Evolutionary conservation across 164 flowering plant species (phyloP).

Genomic region (Platanus orientalis): DNA sequence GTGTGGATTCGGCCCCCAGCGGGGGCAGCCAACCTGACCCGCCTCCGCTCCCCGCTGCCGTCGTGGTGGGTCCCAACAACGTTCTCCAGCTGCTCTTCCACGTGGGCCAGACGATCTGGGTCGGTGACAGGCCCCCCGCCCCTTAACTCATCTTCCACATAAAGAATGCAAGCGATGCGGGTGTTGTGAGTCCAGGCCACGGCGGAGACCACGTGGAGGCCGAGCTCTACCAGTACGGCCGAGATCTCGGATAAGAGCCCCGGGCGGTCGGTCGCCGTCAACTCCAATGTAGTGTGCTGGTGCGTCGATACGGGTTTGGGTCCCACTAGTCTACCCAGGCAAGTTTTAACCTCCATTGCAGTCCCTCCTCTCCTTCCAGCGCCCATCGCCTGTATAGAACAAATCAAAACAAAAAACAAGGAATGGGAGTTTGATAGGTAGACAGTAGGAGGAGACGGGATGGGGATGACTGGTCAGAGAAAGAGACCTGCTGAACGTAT

Average conservation of each 20-base stretch:
- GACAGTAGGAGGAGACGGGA: too few species aligned
- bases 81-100: conserved; percentile 59
- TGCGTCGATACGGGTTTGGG: conserved; percentile 33
- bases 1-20: conserved; percentile 49
- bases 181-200: conserved; percentile 82
- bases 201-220: conserved; percentile 60
- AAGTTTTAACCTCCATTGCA: conserved; percentile 15
- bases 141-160: conserved; percentile 42
- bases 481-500: conserved; percentile 69
- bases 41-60: conserved; percentile 36
- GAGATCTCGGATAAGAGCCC: conserved; percentile 77
- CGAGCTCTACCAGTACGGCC: conserved; percentile 58
- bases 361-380: conserved; percentile 29
- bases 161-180: conserved; percentile 63
- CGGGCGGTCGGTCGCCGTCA: conserved; percentile 62
- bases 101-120: conserved; percentile 30
- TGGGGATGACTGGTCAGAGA: too few species aligned
- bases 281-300: conserved; percentile 53
- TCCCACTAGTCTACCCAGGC: conserved; percentile 25
- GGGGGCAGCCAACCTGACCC: conserved; percentile 46
- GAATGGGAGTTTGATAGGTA: too few species aligned
- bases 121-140: conserved; percentile 43
- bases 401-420: too few species aligned
- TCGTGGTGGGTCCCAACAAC: conserved; percentile 65
- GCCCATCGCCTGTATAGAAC: conserved; percentile 62